phyloP scores from a whole-genome alignment of 208 protist species.

The Acanthamoeba divionensis region DNA sequence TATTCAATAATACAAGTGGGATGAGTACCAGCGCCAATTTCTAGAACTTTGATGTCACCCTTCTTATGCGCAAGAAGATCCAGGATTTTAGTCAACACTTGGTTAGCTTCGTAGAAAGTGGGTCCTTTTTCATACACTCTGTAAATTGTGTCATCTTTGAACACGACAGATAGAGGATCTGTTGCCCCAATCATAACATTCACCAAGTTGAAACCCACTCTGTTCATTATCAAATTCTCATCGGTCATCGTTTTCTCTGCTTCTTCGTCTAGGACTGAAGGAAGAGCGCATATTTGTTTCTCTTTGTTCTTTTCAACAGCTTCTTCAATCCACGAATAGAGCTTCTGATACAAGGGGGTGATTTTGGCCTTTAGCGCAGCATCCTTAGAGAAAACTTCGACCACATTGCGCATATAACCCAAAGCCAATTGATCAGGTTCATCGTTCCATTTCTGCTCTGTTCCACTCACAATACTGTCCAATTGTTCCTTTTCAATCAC shows the following conservation, averaged over 20 bases:
- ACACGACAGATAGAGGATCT: not conserved
- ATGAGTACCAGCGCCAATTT: conserved; percentile 60
- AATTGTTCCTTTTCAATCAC: not conserved
- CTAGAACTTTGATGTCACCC: conserved; percentile 4
- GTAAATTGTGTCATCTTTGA: conserved; percentile 17
- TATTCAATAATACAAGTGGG: too few species aligned
- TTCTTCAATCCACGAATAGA: not conserved
- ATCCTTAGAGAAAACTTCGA: not conserved
- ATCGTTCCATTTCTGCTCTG: not conserved
- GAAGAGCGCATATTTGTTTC: not conserved
- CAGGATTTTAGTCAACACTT: not conserved
- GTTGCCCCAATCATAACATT: not conserved
- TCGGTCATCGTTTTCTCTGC: not conserved
- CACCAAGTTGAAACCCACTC: not conserved
- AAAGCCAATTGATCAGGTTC: not conserved
- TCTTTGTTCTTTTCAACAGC: not conserved
- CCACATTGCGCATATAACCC: not conserved
- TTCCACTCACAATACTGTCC: not conserved
- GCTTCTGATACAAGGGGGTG: not conserved
- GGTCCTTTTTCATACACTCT: not conserved
- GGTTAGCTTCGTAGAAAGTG: not conserved
- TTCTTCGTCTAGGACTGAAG: not conserved
- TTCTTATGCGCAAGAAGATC: conserved; percentile 7
- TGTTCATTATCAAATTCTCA: not conserved
- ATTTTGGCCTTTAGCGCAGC: not conserved